Conservation (phyloP, 1,284 basidiomycete genomes). For the Mycosarcoma maydis region DNA sequence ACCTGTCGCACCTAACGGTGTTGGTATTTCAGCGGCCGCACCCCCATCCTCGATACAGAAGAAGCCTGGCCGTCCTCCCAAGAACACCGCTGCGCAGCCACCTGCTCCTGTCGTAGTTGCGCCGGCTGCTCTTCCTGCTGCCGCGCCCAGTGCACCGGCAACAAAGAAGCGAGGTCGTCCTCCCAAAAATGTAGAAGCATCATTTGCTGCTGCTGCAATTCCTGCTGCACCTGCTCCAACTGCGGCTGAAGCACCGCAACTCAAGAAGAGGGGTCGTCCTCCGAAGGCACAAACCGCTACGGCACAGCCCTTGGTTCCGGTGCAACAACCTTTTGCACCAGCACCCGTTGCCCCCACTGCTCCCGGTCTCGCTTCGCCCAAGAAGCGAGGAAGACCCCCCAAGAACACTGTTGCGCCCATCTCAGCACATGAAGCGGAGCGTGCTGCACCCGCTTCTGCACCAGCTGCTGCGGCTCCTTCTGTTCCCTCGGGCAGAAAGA, state of each 20-base stretch:
- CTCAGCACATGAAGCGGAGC: no score
- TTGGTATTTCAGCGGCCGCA: neutral
- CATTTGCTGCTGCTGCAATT: conserved; percentile 2
- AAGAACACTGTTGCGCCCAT: conserved; percentile 10
- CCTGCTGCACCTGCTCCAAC: conserved; percentile 1
- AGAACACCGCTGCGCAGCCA: conserved; percentile 15
- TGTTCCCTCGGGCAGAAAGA: conserved; percentile 25
- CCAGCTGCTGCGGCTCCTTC: neutral
- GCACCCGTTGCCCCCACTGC: conserved; percentile 5
- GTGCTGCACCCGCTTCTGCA: conserved; percentile 8
- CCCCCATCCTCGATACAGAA: conserved; percentile 14
- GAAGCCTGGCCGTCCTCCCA: conserved; percentile 32
- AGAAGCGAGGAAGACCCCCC: conserved; percentile 34
- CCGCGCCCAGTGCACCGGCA: conserved; percentile 4
- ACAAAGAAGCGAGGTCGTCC: conserved; percentile 36
- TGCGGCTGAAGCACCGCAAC: neutral
- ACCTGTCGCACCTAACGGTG: conserved; percentile 1
- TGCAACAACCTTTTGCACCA: neutral
- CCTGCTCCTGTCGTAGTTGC: conserved; percentile 11
- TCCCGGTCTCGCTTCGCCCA: conserved; percentile 14
- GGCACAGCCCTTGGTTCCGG: neutral
- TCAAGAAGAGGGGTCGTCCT: conserved; percentile 31
- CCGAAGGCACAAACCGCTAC: conserved; percentile 7
- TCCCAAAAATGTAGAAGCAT: conserved; percentile 18
- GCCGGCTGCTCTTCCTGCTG: conserved; percentile 1